These are phyloP conservation scores for Nitzschia sp. DNA, from an alignment of 108 stramenopile species.

Conservation along the genomic window DNA sequence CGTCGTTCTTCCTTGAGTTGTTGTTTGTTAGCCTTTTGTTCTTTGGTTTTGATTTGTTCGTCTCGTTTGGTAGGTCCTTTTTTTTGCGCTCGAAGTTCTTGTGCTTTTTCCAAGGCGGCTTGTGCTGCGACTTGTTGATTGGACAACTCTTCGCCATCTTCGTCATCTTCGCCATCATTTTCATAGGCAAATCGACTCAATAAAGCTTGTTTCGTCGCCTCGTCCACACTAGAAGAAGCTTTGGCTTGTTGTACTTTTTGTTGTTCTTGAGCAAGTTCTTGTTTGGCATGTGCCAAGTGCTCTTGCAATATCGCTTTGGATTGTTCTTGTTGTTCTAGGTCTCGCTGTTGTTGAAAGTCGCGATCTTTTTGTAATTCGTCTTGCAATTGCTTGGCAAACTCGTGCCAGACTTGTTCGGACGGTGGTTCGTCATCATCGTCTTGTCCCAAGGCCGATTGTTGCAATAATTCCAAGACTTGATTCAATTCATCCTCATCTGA, in stretches of 20 bases:
- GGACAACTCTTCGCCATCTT: constrained; percentile 29
- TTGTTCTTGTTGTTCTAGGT: constrained; percentile 40
- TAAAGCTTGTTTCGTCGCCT: constrained; percentile 66
- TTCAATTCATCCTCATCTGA: constrained; percentile 48
- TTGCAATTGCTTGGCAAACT: constrained; percentile 51
- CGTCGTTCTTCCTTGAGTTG: constrained; percentile 61
- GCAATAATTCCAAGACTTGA: constrained; percentile 66
- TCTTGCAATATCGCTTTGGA: constrained; percentile 49
- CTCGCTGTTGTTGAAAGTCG: constrained; percentile 22
- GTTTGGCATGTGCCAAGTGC: constrained; percentile 55
- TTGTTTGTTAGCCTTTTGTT: constrained; percentile 57
- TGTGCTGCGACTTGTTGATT: constrained; percentile 61
- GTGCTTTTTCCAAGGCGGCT: constrained; percentile 31
- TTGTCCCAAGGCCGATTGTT: constrained; percentile 45
- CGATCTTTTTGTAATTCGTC: constrained; percentile 31
- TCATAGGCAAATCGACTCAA: constrained; percentile 84
- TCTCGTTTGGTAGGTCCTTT: constrained; percentile 63
- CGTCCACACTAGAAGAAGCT: constrained; percentile 38
- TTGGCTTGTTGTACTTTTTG: constrained; percentile 24
- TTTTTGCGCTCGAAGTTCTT: constrained; percentile 42
- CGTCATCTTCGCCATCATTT: constrained; percentile 44
- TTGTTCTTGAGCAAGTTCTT: constrained; percentile 29
- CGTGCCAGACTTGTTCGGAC: constrained; percentile 60
- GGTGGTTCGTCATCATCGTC: constrained; percentile 50
- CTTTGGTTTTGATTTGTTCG: constrained; percentile 72